phyloP scores from a whole-genome alignment of 805 yeast genomes.

The Pichia californica region DNA sequence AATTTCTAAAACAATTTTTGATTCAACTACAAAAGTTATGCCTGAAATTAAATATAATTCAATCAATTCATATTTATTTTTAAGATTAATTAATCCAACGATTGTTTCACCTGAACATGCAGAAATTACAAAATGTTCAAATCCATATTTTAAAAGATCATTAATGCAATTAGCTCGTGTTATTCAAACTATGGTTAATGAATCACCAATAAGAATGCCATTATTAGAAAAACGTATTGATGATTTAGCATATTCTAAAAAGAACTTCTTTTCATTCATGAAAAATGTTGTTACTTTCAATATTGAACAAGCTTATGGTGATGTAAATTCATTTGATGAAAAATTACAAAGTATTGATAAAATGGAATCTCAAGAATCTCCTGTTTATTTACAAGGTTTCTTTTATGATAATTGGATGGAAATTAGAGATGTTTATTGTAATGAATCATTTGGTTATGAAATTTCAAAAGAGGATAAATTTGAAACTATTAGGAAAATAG shows the following conservation, averaged over 20 bases:
- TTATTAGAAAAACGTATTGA: constrained; percentile 33
- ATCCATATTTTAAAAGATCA: constrained; percentile 43
- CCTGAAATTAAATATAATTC: constrained; percentile 64
- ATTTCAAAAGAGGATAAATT: constrained; percentile 16
- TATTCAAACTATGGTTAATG: constrained; percentile 82
- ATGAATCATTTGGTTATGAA: constrained; percentile 12
- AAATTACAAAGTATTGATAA: no score
- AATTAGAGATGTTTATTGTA: constrained; percentile 20
- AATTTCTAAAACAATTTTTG: constrained; percentile 61
- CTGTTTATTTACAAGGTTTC: constrained; percentile 37
- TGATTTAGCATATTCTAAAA: constrained; percentile 35
- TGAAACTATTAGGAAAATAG: constrained; percentile 36
- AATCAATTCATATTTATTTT: constrained; percentile 80
- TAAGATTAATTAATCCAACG: constrained; percentile 81
- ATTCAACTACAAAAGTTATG: constrained; percentile 51
- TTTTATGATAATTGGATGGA: constrained; percentile 43
- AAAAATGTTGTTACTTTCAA: constrained; percentile 23
- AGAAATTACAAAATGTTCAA: constrained; percentile 16
- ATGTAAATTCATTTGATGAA: constrained; percentile 1
- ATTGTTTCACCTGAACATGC: constrained; percentile 77
- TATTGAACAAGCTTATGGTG: constrained; percentile 6
- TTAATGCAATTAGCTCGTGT: constrained; percentile 76
- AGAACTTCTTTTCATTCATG: constrained; percentile 36
- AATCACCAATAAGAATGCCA: constrained; percentile 67
- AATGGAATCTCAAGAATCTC: neutral